Evolutionary conservation across 129 eudicot species (phyloP).

Genomic region (Glebionis coronaria): DNA sequence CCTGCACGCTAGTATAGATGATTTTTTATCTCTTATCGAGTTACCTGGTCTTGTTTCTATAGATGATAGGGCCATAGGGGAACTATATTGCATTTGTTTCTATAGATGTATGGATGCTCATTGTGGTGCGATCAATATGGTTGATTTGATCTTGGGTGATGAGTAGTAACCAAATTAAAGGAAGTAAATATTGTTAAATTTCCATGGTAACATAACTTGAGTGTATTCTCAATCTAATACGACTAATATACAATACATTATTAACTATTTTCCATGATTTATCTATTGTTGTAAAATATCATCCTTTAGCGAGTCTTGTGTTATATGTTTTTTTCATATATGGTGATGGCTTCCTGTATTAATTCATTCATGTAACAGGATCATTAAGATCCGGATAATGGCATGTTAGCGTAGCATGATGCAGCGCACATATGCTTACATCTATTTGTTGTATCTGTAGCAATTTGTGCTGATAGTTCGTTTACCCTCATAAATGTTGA

Average conservation of each 20-base stretch:
- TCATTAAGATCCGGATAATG: no score
- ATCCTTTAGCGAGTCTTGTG: neutral
- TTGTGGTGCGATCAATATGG: neutral
- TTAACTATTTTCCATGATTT: slow-evolving; percentile 6
- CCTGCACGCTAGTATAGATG: no score
- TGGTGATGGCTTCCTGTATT: slow-evolving; percentile 2
- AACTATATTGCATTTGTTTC: neutral
- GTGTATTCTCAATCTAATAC: neutral
- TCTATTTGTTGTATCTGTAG: no score
- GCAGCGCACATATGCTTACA: no score
- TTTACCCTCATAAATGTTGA: no score
- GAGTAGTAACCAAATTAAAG: neutral
- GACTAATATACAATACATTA: neutral
- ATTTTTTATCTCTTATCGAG: no score
- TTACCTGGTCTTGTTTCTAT: no score
- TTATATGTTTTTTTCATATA: slow-evolving; percentile 10
- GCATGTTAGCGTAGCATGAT: no score
- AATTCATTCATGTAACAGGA: neutral
- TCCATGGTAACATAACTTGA: slow-evolving; percentile 3
- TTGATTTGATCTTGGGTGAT: neutral
- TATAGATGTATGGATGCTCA: neutral
- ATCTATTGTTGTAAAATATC: slow-evolving; percentile 8
- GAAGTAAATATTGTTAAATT: neutral
- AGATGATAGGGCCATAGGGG: no score
- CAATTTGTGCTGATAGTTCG: no score